A percentile compares a stretch with the other conserved stretches of the same genome.
Conservation (phyloP, 305 asterid species). For the Ajuga reptans region DNA sequence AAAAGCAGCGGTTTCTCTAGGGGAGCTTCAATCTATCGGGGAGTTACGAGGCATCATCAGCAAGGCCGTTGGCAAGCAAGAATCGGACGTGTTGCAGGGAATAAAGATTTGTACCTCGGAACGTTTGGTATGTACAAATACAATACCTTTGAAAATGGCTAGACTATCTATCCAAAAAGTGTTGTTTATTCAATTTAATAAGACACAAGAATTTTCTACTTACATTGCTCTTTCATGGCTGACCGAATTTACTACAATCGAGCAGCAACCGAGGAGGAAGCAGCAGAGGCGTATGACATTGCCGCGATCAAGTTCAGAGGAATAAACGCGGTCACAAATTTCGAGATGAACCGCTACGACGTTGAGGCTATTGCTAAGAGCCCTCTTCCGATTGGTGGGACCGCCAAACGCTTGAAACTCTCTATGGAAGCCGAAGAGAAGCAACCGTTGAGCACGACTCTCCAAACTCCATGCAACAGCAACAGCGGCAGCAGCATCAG, state of each 20-base stretch:
- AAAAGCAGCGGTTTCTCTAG: constrained; percentile 93
- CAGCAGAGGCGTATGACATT: constrained; percentile 95
- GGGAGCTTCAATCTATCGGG: constrained; percentile 86
- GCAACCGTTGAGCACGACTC: constrained; percentile 20
- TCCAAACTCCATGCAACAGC: constrained; percentile 35
- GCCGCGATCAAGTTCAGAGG: constrained; percentile 97
- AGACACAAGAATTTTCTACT: background rate
- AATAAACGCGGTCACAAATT: constrained; percentile 76
- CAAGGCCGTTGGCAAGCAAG: constrained; percentile 99
- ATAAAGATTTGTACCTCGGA: constrained; percentile 87
- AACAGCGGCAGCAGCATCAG: constrained; percentile 34
- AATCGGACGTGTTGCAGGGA: constrained; percentile 95
- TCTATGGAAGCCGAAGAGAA: constrained; percentile 51
- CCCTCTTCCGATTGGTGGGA: constrained; percentile 82
- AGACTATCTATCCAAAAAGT: background rate
- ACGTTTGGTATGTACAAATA: constrained; percentile 53
- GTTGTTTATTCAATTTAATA: background rate
- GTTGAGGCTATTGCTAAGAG: constrained; percentile 70
- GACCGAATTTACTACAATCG: background rate
- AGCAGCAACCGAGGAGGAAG: constrained; percentile 97
- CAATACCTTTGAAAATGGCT: background rate
- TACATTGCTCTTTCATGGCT: background rate
- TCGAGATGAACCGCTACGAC: constrained; percentile 86
- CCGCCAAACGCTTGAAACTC: constrained; percentile 73
- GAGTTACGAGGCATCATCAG: constrained; percentile 96